These are phyloP conservation scores for Alternaria sp. DNA, from an alignment of 2,329 filamentous ascomycete genomes.

Conservation along the genomic window DNA sequence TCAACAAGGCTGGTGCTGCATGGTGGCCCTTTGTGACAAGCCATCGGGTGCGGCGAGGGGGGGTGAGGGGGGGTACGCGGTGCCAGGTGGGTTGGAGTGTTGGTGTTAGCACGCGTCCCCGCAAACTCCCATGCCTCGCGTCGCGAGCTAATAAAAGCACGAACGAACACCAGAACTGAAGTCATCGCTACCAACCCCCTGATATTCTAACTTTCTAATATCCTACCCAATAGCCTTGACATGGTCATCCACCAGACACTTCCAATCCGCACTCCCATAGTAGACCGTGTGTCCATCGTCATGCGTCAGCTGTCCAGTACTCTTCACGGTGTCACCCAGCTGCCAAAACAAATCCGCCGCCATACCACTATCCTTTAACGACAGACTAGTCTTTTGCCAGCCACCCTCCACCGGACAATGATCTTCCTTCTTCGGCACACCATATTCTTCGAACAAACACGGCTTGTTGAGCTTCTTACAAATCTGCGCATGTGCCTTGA, in stretches of 20 bases:
- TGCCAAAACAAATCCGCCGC: constrained; percentile 49
- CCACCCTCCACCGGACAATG: constrained; percentile 40
- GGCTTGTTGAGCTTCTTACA: constrained; percentile 53
- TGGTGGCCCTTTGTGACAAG: constrained; percentile 7
- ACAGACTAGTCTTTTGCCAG: constrained; percentile 45
- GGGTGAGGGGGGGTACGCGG: constrained; percentile 1
- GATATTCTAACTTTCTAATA: neutral
- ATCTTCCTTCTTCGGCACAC: constrained; percentile 30
- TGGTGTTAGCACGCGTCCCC: constrained; percentile 1
- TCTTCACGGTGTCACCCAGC: constrained; percentile 37
- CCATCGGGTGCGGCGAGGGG: constrained; percentile 2
- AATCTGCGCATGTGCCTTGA: constrained; percentile 55
- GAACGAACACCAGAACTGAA: neutral
- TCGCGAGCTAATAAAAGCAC: neutral
- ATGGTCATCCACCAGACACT: constrained; percentile 42
- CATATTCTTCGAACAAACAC: constrained; percentile 54
- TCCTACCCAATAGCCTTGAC: constrained; percentile 35
- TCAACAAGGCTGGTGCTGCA: neutral
- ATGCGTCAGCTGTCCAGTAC: constrained; percentile 33
- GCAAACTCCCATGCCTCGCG: constrained; percentile 5
- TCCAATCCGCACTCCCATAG: constrained; percentile 41
- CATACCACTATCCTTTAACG: constrained; percentile 36
- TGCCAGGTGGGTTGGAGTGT: neutral
- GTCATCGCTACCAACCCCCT: neutral
- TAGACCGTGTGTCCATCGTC: constrained; percentile 48